phyloP scores from a whole-genome alignment of 305 asterid species.

The Solanum hybrid region DNA sequence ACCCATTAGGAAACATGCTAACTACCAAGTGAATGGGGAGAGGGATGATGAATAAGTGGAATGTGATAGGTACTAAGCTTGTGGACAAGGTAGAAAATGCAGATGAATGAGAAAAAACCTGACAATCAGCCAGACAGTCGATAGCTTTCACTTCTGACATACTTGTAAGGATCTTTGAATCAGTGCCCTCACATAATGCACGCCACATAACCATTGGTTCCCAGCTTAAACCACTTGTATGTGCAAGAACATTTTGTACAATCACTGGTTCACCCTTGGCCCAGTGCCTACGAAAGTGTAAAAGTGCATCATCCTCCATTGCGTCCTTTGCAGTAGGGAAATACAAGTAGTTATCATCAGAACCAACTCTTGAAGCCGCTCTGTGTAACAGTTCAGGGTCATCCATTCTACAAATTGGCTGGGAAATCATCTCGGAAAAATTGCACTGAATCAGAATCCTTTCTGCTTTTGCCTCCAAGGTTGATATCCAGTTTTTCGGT shows the following conservation, averaged over 20 bases:
- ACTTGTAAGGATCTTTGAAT: slow-evolving; percentile 34
- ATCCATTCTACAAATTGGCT: slow-evolving; percentile 9
- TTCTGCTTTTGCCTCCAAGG: slow-evolving; percentile 39
- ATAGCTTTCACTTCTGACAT: slow-evolving; percentile 72
- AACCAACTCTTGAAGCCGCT: slow-evolving; percentile 44
- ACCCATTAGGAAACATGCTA: slow-evolving; percentile 14
- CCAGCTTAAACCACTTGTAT: slow-evolving; percentile 77
- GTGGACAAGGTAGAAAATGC: not conserved
- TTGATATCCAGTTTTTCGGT: slow-evolving; percentile 53
- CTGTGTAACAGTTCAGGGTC: slow-evolving; percentile 24
- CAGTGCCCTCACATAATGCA: slow-evolving; percentile 53
- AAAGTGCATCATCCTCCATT: slow-evolving; percentile 40
- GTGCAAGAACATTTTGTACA: slow-evolving; percentile 59
- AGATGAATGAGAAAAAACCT: slow-evolving; percentile 38
- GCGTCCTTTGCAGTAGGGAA: slow-evolving; percentile 43
- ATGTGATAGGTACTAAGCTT: not conserved
- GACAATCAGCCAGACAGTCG: slow-evolving; percentile 82
- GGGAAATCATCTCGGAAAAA: slow-evolving; percentile 1
- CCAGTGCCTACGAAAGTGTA: slow-evolving; percentile 71
- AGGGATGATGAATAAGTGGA: not conserved
- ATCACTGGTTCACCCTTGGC: slow-evolving; percentile 79
- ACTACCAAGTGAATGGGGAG: not conserved
- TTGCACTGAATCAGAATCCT: slow-evolving; percentile 22
- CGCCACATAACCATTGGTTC: slow-evolving; percentile 98
- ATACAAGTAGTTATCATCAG: slow-evolving; percentile 46